Percentiles rank a stretch among this genome's conserved stretches.
phyloP scores from a whole-genome alignment of 129 eudicot genomes.

The Saussurea involucrata region DNA sequence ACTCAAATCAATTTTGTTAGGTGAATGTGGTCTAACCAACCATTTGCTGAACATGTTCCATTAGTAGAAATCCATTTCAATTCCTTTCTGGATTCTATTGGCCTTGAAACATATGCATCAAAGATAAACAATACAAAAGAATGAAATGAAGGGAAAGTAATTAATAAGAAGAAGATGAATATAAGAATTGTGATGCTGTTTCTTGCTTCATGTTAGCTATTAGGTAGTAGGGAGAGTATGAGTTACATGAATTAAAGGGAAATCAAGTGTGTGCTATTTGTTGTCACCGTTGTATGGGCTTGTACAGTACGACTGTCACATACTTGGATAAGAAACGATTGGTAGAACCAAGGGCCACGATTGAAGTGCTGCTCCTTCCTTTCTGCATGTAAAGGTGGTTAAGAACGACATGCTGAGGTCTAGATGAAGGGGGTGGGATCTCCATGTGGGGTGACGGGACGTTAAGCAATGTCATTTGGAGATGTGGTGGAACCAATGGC shows the following conservation, averaged over 20 bases:
- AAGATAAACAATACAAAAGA: background rate
- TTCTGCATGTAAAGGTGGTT: slow-evolving; percentile 98
- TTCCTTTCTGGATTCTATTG: background rate
- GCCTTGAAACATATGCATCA: background rate
- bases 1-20: background rate
- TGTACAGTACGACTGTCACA: slow-evolving; percentile 89
- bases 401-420: slow-evolving; percentile 87
- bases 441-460: slow-evolving; percentile 68
- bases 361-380: slow-evolving; percentile 69
- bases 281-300: slow-evolving; percentile 72
- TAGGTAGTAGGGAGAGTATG: background rate
- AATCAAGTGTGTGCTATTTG: background rate
- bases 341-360: slow-evolving; percentile 88
- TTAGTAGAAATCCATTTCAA: background rate
- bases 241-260: background rate
- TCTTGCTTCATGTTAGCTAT: background rate
- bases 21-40: background rate
- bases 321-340: slow-evolving; percentile 82
- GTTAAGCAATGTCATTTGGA: slow-evolving; percentile 68
- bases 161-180: background rate
- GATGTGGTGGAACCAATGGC: slow-evolving; percentile 84
- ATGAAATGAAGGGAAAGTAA: background rate
- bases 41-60: background rate
- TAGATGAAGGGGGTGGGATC: slow-evolving; percentile 67
- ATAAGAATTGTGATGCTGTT: background rate